phyloP scores from a whole-genome alignment of 1,284 basidiomycete species.

The Cutaneotrichosporon sp. region DNA sequence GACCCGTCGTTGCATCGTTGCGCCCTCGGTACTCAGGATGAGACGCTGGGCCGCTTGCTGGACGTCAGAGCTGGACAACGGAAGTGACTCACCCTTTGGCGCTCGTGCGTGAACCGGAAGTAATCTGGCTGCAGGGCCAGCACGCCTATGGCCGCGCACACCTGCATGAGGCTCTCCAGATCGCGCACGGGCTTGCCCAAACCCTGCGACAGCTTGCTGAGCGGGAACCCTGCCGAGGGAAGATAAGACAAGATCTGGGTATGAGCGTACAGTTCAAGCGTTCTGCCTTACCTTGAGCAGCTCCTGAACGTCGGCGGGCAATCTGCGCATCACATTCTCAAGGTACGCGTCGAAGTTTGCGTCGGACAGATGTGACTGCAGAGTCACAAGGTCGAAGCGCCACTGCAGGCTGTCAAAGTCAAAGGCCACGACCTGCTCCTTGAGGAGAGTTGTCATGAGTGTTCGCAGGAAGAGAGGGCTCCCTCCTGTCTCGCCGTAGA shows the following conservation, averaged over 20 bases:
- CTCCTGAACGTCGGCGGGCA: constrained; percentile 27
- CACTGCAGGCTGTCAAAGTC: constrained; percentile 35
- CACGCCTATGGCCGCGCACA: constrained; percentile 21
- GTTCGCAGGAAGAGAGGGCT: constrained; percentile 37
- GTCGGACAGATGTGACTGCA: constrained; percentile 37
- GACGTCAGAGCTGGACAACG: background rate
- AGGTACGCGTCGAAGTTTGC: constrained; percentile 38
- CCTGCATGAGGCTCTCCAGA: constrained; percentile 21
- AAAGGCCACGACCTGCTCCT: constrained; percentile 35
- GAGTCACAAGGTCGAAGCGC: constrained; percentile 31
- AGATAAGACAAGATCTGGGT: constrained; percentile 36
- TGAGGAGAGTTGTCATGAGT: constrained; percentile 33
- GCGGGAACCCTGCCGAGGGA: constrained; percentile 32
- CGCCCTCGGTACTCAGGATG: constrained; percentile 23
- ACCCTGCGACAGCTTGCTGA: constrained; percentile 27
- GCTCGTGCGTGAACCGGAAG: constrained; percentile 43
- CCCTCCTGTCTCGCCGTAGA: constrained; percentile 36
- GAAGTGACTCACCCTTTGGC: constrained; percentile 31
- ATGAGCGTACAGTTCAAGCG: background rate
- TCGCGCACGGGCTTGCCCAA: constrained; percentile 20
- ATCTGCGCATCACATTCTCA: constrained; percentile 24
- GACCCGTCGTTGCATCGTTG: constrained; percentile 24
- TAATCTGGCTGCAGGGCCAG: constrained; percentile 11
- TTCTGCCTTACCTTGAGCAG: constrained; percentile 29
- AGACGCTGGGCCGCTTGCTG: constrained; percentile 38